phyloP scores from a whole-genome alignment of 192 early-diverging fungal genomes.

The Phycomyces blakesleeanus region DNA sequence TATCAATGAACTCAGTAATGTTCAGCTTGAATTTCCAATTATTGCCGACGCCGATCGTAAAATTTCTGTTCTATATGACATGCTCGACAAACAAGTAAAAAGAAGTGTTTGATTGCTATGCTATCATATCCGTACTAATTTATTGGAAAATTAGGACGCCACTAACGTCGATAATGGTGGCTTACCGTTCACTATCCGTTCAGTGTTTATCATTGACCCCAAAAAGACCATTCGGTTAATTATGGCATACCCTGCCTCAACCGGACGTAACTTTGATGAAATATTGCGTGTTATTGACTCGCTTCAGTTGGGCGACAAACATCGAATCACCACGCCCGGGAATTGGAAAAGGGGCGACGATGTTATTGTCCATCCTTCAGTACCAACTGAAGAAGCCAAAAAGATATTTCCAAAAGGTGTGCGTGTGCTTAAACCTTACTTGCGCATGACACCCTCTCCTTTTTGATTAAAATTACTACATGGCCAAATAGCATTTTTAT shows the following conservation, averaged over 20 bases:
- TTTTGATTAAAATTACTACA: constrained; percentile 7
- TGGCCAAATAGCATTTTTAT: too few species aligned
- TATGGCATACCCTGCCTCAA: constrained; percentile 92
- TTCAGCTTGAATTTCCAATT: constrained; percentile 81
- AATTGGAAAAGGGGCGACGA: constrained; percentile 87
- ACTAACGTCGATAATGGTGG: constrained; percentile 86
- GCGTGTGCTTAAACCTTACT: constrained; percentile 78
- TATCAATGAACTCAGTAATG: constrained; percentile 87
- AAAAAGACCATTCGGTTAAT: constrained; percentile 85
- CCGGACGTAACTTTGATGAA: constrained; percentile 95
- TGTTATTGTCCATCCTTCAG: constrained; percentile 88
- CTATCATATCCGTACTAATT: too few species aligned
- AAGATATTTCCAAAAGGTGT: constrained; percentile 77
- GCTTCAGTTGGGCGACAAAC: constrained; percentile 84
- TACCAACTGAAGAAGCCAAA: constrained; percentile 79
- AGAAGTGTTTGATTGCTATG: too few species aligned
- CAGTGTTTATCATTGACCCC: constrained; percentile 94
- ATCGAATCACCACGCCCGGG: constrained; percentile 90
- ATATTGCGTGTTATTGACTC: constrained; percentile 92
- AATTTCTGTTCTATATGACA: constrained; percentile 90
- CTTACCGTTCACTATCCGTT: constrained; percentile 92
- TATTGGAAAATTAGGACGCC: constrained; percentile 50
- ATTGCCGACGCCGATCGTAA: constrained; percentile 87
- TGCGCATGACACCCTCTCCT: constrained; percentile 62
- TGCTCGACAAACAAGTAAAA: constrained; percentile 88